Conservation (phyloP, 2,329 filamentous ascomycete genomes). For the Xylariaceae sp. region DNA sequence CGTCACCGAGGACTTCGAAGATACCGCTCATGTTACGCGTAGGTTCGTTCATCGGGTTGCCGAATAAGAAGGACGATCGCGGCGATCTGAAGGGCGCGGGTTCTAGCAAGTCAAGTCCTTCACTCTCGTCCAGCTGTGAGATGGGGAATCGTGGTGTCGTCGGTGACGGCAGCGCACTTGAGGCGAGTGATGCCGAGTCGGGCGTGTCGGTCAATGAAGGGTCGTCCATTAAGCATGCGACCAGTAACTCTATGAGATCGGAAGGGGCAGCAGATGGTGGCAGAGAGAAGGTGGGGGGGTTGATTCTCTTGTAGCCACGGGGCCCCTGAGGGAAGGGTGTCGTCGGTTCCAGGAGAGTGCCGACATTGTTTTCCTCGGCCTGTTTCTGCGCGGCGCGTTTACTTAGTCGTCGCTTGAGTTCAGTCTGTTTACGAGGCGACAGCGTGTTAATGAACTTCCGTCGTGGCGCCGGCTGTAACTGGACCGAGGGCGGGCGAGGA, state of each 20-base stretch:
- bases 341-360: slow-evolving; percentile 7
- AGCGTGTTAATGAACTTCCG: slow-evolving; percentile 26
- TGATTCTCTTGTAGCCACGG: slow-evolving; percentile 27
- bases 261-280: slow-evolving; percentile 15
- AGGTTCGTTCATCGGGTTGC: slow-evolving; percentile 17
- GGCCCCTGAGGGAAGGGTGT: slow-evolving; percentile 13
- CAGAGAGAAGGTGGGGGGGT: slow-evolving; percentile 21
- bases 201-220: slow-evolving; percentile 4
- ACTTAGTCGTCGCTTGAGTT: slow-evolving; percentile 21
- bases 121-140: slow-evolving; percentile 8
- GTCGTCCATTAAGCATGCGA: slow-evolving; percentile 21
- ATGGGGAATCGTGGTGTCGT: slow-evolving; percentile 19
- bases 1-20: slow-evolving; percentile 25
- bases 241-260: slow-evolving; percentile 22
- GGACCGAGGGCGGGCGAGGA: background rate
- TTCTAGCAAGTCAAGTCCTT: slow-evolving; percentile 23
- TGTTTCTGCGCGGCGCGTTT: slow-evolving; percentile 21
- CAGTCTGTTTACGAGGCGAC: slow-evolving; percentile 24
- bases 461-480: slow-evolving; percentile 15
- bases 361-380: background rate
- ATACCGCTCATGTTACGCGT: slow-evolving; percentile 26
- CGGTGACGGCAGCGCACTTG: slow-evolving; percentile 14
- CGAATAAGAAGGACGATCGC: slow-evolving; percentile 13
- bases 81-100: slow-evolving; percentile 17
- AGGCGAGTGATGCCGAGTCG: slow-evolving; percentile 8